Conservation (phyloP, 2,329 filamentous ascomycete genomes). For the Venturia pyrina region DNA sequence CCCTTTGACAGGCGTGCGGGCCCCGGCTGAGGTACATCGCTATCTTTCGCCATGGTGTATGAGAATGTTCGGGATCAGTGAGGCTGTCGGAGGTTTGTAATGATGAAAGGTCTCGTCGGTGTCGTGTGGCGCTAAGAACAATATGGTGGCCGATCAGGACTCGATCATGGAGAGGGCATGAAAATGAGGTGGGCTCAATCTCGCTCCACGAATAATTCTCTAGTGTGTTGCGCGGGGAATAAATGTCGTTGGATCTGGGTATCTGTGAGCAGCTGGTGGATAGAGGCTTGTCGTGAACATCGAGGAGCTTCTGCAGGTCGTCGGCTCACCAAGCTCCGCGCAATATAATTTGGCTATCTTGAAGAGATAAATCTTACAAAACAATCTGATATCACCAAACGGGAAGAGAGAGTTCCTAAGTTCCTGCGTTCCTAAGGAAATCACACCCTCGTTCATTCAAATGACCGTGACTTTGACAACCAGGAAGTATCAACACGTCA, state of each 20-base stretch:
- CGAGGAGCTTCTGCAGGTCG: background rate
- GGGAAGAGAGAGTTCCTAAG: too few species aligned
- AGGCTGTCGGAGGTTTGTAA: background rate
- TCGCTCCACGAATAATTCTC: background rate
- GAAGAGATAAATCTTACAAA: background rate
- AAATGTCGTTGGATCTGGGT: background rate
- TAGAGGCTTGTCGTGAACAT: background rate
- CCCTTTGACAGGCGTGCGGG: conserved; percentile 76
- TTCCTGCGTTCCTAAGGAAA: background rate
- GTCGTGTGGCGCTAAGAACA: background rate
- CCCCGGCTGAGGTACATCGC: conserved; percentile 74
- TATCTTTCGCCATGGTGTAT: conserved; percentile 38
- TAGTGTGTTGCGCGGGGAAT: background rate
- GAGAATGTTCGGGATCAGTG: background rate
- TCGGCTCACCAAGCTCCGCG: background rate
- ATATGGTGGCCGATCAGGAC: background rate
- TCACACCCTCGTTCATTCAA: background rate
- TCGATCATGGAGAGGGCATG: background rate
- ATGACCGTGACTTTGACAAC: background rate
- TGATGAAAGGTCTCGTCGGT: background rate
- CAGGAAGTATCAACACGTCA: background rate
- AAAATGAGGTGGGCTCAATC: background rate
- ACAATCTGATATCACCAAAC: background rate
- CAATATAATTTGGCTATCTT: background rate
- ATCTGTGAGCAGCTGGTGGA: background rate